Conservation (phyloP, 2,329 filamentous ascomycete species). For the Diatrype stigma region DNA sequence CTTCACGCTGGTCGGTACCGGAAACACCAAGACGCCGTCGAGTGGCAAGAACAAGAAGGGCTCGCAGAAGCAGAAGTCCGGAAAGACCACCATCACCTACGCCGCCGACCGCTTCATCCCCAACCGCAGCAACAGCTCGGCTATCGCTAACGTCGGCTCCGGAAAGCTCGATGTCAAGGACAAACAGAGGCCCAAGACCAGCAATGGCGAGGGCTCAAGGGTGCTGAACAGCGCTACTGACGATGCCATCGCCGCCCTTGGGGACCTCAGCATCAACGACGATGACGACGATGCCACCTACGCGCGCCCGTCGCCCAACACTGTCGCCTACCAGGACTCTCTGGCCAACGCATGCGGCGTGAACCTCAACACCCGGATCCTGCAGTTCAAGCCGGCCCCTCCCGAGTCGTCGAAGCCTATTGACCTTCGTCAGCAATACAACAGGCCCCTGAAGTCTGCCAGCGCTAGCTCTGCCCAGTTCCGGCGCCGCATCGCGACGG, state of each 20-base stretch:
- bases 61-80: constrained; percentile 48
- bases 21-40: constrained; percentile 57
- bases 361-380: constrained; percentile 87
- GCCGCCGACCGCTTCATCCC: constrained; percentile 92
- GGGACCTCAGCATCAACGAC: constrained; percentile 70
- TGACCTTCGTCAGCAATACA: constrained; percentile 96
- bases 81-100: constrained; percentile 81
- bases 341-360: constrained; percentile 89
- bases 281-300: constrained; percentile 67
- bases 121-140: constrained; percentile 86
- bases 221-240: constrained; percentile 76
- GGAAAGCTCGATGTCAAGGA: constrained; percentile 75
- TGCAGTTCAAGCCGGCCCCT: constrained; percentile 97
- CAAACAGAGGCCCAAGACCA: constrained; percentile 68
- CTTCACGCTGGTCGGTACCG: constrained; percentile 84
- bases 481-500: constrained; percentile 86
- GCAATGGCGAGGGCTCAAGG: constrained; percentile 65
- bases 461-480: constrained; percentile 75
- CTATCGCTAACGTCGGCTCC: constrained; percentile 74
- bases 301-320: constrained; percentile 78
- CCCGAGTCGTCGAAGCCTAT: constrained; percentile 98
- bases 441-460: constrained; percentile 82
- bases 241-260: constrained; percentile 74
- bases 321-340: constrained; percentile 86
- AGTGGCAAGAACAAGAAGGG: constrained; percentile 51